Evolutionary conservation across 495 filamentous ascomycete species (phyloP).

Genomic region (Pyrenula massariospora): DNA sequence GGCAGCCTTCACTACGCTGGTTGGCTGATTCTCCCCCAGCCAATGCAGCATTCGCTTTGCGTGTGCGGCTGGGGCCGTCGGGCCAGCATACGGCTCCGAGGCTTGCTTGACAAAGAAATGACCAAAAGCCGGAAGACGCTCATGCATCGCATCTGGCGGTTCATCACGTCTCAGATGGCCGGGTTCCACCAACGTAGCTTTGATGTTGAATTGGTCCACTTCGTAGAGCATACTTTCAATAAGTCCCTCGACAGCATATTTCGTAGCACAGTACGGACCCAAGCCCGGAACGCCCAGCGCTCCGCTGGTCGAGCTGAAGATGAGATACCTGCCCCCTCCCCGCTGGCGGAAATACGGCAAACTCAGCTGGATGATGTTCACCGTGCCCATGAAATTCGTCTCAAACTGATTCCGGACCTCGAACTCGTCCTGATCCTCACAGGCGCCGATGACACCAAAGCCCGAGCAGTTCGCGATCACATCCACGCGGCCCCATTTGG

Average conservation of each 20-base stretch:
- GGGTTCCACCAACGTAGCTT: constrained; percentile 84
- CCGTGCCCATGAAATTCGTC: constrained; percentile 89
- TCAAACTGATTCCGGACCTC: constrained; percentile 94
- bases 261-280: constrained; percentile 90
- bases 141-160: constrained; percentile 5
- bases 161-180: constrained; percentile 77
- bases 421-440: constrained; percentile 92
- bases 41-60: constrained; percentile 92
- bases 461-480: constrained; percentile 85
- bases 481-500: constrained; percentile 71
- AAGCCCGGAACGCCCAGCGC: constrained; percentile 83
- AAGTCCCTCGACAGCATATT: constrained; percentile 89
- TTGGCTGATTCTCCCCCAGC: constrained; percentile 84
- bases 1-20: constrained; percentile 85
- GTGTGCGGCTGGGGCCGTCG: constrained; percentile 73
- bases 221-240: constrained; percentile 96
- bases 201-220: constrained; percentile 80
- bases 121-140: constrained; percentile 58
- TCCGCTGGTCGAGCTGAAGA: constrained; percentile 85
- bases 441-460: constrained; percentile 89
- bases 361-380: constrained; percentile 86
- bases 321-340: constrained; percentile 68
- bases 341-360: constrained; percentile 77
- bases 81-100: constrained; percentile 66
- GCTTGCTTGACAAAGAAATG: constrained; percentile 85